Evolutionary conservation across 345 rosid genomes (phyloP), one percentile per base, ranked within the genome.

Genomic region (Murraya koenigii): DNA sequence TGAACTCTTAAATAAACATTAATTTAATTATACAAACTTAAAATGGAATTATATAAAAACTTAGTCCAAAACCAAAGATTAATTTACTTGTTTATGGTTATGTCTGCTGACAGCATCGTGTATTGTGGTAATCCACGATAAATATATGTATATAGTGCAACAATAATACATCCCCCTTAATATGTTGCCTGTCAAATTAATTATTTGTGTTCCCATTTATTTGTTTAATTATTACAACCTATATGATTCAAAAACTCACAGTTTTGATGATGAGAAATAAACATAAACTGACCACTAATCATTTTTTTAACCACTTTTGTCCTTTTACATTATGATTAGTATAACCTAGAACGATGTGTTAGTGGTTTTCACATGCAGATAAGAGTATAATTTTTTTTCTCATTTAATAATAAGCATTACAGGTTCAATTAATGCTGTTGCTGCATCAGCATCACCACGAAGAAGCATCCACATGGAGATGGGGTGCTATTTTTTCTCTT

Each of bases 81-180:
- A 22, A 15, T 44, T 44, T 44, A 44, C 56, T 52, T 52, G 28
- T 58, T n/a, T 5, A 8, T 58, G 11, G 22, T 52, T 52, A 58
- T 58, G 8, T 61, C 33, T 6, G 33, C 38, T 58, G 77, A 39
- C 26, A 61, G 6, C 68, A 28, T 44, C 44, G 44, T 61, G 49
- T 28, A 74, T 2, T 74, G 69, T 62, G 62, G 77, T 61, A 22
- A 62, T 74, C 77, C 55, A 44, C 41, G 68, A 30, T 61, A 74
- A 44, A 61, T 13, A 44, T 44, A 44, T 3, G 30, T 54, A 61
- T 26, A 22, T 1, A 2, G 11, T 2, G 5, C 8, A 17, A 6
- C 41, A 32, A 22, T 32, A 8, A 41, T 73, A 26, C 77, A 74
- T 74, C 39, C 77, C 77, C 69, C 28, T 44, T 25, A 8, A 8